phyloP scores from a whole-genome alignment of 306 rosid genomes.

The Cicer bijugum region DNA sequence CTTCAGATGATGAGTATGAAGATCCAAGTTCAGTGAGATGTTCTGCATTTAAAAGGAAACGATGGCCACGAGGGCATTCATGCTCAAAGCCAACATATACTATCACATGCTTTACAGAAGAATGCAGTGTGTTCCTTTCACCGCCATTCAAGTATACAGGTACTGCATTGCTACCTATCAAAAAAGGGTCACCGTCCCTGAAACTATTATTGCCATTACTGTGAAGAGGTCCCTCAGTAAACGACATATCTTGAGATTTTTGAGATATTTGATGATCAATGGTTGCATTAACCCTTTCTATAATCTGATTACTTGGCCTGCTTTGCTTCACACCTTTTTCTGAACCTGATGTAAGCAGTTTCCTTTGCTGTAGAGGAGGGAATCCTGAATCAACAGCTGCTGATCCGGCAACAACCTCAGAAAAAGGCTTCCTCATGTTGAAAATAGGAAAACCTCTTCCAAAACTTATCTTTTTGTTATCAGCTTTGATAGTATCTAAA shows the following conservation, averaged over 20 bases:
- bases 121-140: conserved; percentile 55
- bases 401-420: conserved; percentile 96
- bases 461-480: conserved; percentile 63
- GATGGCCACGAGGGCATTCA: conserved; percentile 94
- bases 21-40: conserved; percentile 78
- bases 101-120: conserved; percentile 54
- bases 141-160: conserved; percentile 64
- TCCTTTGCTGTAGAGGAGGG: conserved; percentile 87
- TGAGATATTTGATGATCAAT: conserved; percentile 50
- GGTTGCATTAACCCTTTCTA: conserved; percentile 49
- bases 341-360: conserved; percentile 52
- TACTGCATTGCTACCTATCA: conserved; percentile 78
- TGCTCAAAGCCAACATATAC: conserved; percentile 90
- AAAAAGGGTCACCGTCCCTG: conserved; percentile 59
- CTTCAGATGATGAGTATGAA: conserved; percentile 58
- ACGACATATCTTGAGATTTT: conserved; percentile 54
- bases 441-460: conserved; percentile 76
- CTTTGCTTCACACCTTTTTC: conserved; percentile 66
- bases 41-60: conserved; percentile 76
- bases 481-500: conserved; percentile 52
- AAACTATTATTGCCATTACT: conserved; percentile 45
- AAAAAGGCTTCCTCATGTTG: conserved; percentile 86
- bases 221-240: conserved; percentile 51
- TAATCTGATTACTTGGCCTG: conserved; percentile 53
- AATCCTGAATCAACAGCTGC: conserved; percentile 67